phyloP scores from a whole-genome alignment of 208 protist species.

The Crithidia brevicula region DNA sequence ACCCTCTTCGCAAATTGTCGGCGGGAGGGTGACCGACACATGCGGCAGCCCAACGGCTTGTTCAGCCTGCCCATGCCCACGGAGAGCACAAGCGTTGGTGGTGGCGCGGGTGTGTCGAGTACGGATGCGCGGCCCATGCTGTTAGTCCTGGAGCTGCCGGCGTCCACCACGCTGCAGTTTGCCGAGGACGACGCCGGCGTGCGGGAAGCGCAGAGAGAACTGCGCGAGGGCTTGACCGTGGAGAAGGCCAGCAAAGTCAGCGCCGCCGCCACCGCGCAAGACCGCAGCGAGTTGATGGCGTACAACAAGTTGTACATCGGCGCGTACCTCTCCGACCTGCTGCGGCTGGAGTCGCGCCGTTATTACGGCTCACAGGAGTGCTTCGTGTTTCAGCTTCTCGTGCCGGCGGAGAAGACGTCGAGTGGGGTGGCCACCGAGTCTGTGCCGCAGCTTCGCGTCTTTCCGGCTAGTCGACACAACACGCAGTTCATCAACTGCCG shows the following conservation, averaged over 20 bases:
- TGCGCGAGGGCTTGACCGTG: not conserved
- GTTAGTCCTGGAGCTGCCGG: slow-evolving; percentile 61
- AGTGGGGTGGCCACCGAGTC: not conserved
- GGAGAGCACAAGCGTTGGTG: not conserved
- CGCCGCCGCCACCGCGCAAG: not conserved
- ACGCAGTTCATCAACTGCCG: slow-evolving; percentile 72
- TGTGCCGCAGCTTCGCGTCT: slow-evolving; percentile 44
- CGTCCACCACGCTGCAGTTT: slow-evolving; percentile 42
- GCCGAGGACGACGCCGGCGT: slow-evolving; percentile 44
- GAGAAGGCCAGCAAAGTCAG: not conserved
- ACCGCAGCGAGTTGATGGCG: not conserved
- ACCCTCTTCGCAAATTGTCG: slow-evolving; percentile 58
- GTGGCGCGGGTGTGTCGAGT: not conserved
- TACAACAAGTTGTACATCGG: slow-evolving; percentile 57
- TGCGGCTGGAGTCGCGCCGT: slow-evolving; percentile 42
- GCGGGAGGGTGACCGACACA: slow-evolving; percentile 37
- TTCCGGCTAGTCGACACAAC: slow-evolving; percentile 58
- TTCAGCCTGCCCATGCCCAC: slow-evolving; percentile 6
- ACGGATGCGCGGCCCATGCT: slow-evolving; percentile 47
- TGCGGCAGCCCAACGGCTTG: slow-evolving; percentile 1
- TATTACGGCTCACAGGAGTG: slow-evolving; percentile 76
- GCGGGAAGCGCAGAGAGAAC: slow-evolving; percentile 20
- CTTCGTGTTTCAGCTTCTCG: slow-evolving; percentile 81
- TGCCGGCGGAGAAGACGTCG: slow-evolving; percentile 16
- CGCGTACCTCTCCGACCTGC: slow-evolving; percentile 61